Evolutionary conservation across 768 basidiomycete genomes (phyloP), one percentile per base, ranked within the genome.

Genomic region (Calocera cornea): DNA sequence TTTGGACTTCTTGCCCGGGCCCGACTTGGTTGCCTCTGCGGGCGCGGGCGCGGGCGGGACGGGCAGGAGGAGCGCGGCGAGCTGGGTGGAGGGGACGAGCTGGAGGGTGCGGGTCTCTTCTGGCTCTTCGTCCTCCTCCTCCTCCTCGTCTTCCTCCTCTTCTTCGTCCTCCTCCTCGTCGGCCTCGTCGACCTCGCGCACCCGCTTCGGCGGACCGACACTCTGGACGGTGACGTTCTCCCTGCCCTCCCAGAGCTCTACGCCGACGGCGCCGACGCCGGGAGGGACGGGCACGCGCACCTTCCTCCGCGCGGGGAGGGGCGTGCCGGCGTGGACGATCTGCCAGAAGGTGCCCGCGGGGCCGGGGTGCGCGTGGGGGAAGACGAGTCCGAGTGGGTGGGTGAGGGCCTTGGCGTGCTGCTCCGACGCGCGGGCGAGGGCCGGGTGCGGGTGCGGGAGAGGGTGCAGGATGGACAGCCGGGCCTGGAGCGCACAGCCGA

Each of bases 401-500:
- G 81, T 80, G 29, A 85, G 87, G n/a, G 84, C 85, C 67, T 80
- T 78, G 2, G 83, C 80, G 49, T 79, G 76, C 12, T 71, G 64
- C 47, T 78, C 78, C 44, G 83, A 82, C 41, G 80, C 80, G 29
- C 90, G 72, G 1, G 74, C 72, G 68, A 85, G 83, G n/a, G 38
- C 22, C 27, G 68, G n/a, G n/a, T n/a, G n/a, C n/a, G n/a, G n/a
- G n/a, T n/a, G n/a, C n/a, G n/a, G n/a, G n/a, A n/a, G 41, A 1
- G 78, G 77, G 34, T 89, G 77, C 12, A 75, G 73, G 0, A 82
- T 76, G 40, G 92, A 78, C 40, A 90, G 74, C 54, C 83, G 83
- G 1, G 87, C 90, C 74, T 92, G 90, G 41, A 87, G 73, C 2
- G 88, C 90, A 67, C 85, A 87, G n/a, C 90, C 90, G 11, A 87